Evolutionary conservation across 2,329 filamentous ascomycete genomes (phyloP).

Genomic region (Chaetomium globosum): DNA sequence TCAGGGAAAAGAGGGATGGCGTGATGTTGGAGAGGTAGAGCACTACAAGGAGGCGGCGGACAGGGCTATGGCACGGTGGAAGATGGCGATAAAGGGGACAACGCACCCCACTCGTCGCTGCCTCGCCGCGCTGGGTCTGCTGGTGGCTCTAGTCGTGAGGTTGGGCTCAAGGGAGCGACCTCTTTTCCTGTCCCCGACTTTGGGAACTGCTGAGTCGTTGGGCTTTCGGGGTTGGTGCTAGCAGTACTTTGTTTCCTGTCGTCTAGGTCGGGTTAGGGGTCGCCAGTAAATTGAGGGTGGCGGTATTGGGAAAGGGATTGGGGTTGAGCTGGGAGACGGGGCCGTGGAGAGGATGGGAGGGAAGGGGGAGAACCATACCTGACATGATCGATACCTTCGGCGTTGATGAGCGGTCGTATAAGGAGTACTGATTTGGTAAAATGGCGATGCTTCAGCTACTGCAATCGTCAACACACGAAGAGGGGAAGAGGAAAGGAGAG

Average conservation of each 20-base stretch:
- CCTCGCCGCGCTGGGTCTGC: slow-evolving; percentile 26
- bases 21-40: background rate
- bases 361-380: slow-evolving; percentile 14
- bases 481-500: background rate
- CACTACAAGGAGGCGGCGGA: background rate
- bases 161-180: background rate
- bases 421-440: background rate
- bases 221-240: slow-evolving; percentile 15
- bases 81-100: background rate
- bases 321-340: too few relatives aligned
- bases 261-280: background rate
- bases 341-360: background rate
- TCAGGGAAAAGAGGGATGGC: background rate
- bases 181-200: background rate
- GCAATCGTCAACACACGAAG: background rate
- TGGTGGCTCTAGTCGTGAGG: background rate
- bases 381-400: slow-evolving; percentile 2
- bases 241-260: slow-evolving; percentile 19
- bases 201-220: slow-evolving; percentile 4
- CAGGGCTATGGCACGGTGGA: background rate
- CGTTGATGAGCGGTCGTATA: background rate
- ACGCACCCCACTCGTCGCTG: slow-evolving; percentile 37
- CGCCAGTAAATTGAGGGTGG: slow-evolving; percentile 8
- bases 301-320: background rate
- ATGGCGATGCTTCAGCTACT: background rate